Conservation (phyloP, 305 asterid genomes). For the Salvia sclarea region DNA sequence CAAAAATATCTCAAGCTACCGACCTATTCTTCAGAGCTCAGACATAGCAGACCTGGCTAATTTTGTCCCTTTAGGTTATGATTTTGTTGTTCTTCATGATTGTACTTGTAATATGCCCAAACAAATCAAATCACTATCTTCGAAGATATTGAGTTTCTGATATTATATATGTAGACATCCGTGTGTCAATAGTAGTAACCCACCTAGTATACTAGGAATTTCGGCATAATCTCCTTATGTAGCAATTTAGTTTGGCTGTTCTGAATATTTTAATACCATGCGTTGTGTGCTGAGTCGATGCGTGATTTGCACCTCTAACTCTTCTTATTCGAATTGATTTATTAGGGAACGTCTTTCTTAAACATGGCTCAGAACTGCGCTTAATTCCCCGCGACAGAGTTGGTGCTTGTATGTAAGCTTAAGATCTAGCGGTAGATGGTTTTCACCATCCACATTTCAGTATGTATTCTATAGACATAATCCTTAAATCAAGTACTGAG, state of each 20-base stretch:
- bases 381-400: constrained; percentile 90
- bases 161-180: neutral
- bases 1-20: constrained; percentile 4
- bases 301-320: constrained; percentile 21
- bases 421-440: constrained; percentile 25
- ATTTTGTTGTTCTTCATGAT: neutral
- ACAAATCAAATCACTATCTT: neutral
- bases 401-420: constrained; percentile 46
- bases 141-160: neutral
- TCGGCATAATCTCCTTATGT: neutral
- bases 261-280: constrained; percentile 12
- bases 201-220: neutral
- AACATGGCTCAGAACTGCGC: constrained; percentile 87
- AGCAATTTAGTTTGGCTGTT: constrained; percentile 10
- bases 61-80: constrained; percentile 1
- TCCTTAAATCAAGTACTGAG: neutral
- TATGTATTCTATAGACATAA: constrained; percentile 24
- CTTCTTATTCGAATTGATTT: constrained; percentile 25
- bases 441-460: constrained; percentile 15
- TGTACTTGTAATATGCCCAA: neutral
- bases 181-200: neutral
- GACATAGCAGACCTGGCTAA: neutral
- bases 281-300: constrained; percentile 11
- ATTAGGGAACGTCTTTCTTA: constrained; percentile 86
- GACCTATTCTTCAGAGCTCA: neutral